Conservation (phyloP, 768 basidiomycete genomes). For the Tylopilus intermedius region DNA sequence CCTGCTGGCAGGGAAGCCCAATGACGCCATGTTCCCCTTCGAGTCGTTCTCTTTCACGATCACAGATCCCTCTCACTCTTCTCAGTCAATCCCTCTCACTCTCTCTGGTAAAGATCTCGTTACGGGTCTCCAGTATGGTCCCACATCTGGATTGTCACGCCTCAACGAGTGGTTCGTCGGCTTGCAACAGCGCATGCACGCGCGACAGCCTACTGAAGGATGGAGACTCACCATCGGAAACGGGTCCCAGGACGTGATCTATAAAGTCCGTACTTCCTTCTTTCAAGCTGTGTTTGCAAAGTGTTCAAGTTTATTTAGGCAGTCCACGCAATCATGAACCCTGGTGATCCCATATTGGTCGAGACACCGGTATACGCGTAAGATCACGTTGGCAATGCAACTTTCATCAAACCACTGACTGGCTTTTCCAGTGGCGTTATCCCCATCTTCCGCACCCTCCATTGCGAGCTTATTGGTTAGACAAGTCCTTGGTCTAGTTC, state of each 20-base stretch:
- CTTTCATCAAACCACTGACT: constrained; percentile 12
- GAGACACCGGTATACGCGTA: constrained; percentile 80
- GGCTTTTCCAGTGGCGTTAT: constrained; percentile 51
- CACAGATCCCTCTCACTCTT: constrained; percentile 43
- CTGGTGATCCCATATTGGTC: constrained; percentile 75
- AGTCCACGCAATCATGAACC: constrained; percentile 63
- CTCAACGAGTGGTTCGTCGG: constrained; percentile 65
- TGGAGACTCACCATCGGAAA: constrained; percentile 78
- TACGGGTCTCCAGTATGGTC: constrained; percentile 70
- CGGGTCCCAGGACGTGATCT: constrained; percentile 87
- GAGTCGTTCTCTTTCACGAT: constrained; percentile 67
- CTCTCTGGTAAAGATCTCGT: constrained; percentile 58
- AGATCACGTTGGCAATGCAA: constrained; percentile 22
- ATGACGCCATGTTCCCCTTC: constrained; percentile 87
- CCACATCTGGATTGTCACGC: constrained; percentile 63
- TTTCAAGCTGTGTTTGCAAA: constrained; percentile 3
- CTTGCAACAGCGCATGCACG: constrained; percentile 69
- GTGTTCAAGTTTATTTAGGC: constrained; percentile 42
- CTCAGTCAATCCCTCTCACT: constrained; percentile 44
- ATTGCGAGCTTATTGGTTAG: constrained; percentile 57
- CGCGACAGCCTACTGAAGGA: constrained; percentile 51
- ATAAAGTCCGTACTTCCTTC: constrained; percentile 51
- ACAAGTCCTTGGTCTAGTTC: not conserved
- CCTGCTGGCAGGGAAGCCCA: constrained; percentile 71
- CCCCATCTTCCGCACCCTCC: constrained; percentile 53